A percentile compares a stretch with the other conserved stretches of the same genome.
phyloP scores from a whole-genome alignment of 2,329 filamentous ascomycete genomes.

The Epichloe sp. region DNA sequence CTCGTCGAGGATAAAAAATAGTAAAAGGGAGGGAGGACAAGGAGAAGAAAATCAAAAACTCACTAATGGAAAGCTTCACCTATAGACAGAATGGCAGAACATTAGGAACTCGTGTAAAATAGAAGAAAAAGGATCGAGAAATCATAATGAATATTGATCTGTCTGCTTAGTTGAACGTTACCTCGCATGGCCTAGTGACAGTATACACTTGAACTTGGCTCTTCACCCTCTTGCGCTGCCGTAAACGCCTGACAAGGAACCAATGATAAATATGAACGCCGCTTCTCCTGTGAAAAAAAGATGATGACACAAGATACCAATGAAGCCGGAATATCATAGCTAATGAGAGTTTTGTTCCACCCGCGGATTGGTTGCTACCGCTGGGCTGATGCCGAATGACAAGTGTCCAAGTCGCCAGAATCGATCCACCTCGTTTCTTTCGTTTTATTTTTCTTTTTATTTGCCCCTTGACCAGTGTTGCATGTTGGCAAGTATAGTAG shows the following conservation, averaged over 20 bases:
- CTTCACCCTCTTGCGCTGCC: slow-evolving; percentile 15
- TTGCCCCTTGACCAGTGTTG: too few species aligned
- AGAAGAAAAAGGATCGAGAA: neutral
- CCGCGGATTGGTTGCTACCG: neutral
- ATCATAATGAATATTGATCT: slow-evolving; percentile 6
- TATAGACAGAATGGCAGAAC: too few species aligned
- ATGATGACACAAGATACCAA: neutral
- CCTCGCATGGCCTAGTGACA: slow-evolving; percentile 10
- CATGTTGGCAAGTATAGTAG: too few species aligned
- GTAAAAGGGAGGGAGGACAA: too few species aligned
- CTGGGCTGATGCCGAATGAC: neutral
- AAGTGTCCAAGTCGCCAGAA: neutral
- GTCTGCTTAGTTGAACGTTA: slow-evolving; percentile 9
- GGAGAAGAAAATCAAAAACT: too few species aligned
- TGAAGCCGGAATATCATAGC: neutral
- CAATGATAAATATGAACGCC: slow-evolving; percentile 11
- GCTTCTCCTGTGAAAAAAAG: slow-evolving; percentile 7
- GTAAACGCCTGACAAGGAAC: slow-evolving; percentile 18
- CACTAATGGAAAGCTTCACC: too few species aligned
- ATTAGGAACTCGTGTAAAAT: neutral
- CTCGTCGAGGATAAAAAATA: neutral
- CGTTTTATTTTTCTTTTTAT: too few species aligned
- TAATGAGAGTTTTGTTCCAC: neutral
- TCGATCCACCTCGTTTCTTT: too few species aligned
- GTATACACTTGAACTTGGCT: slow-evolving; percentile 18